Conservation (phyloP, 176 grass and related monocot species). For the Triticum urartu region DNA sequence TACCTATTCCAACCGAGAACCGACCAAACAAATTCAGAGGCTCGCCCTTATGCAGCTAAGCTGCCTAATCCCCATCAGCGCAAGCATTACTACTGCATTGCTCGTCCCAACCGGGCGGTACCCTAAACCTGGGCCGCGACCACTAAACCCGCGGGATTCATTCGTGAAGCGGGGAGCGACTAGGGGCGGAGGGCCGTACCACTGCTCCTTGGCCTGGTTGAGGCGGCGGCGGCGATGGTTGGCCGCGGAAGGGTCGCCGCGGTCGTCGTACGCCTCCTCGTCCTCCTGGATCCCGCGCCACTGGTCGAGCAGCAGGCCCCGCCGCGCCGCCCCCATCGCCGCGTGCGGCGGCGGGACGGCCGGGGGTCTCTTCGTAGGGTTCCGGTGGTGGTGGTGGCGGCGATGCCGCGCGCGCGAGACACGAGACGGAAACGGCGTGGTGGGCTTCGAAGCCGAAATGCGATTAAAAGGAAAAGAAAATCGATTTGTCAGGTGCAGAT, state of each 20-base stretch:
- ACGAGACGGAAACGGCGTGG: neutral
- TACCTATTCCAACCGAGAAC: neutral
- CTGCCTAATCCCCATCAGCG: neutral
- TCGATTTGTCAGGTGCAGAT: neutral
- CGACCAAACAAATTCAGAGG: neutral
- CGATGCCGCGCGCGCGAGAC: neutral
- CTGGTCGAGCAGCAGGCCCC: conserved; percentile 47
- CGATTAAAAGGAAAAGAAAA: neutral
- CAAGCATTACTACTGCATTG: neutral
- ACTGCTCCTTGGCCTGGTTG: conserved; percentile 59
- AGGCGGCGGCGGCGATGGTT: conserved; percentile 43
- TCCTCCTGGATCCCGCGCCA: conserved; percentile 81
- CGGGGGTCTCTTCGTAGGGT: conserved; percentile 24
- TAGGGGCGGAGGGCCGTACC: conserved; percentile 32
- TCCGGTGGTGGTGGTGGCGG: conserved; percentile 39
- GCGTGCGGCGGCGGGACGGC: neutral
- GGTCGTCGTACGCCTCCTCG: conserved; percentile 44
- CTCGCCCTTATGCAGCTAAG: neutral
- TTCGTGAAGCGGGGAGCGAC: neutral
- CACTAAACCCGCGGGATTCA: conserved; percentile 19
- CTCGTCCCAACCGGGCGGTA: neutral
- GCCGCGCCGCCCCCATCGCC: conserved; percentile 41
- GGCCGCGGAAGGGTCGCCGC: conserved; percentile 37
- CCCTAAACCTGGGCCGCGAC: neutral
- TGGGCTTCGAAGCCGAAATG: neutral